A percentile compares a stretch with the other conserved stretches of the same genome.
phyloP scores from a whole-genome alignment of 208 protist genomes.

The Leishmania arabica region DNA sequence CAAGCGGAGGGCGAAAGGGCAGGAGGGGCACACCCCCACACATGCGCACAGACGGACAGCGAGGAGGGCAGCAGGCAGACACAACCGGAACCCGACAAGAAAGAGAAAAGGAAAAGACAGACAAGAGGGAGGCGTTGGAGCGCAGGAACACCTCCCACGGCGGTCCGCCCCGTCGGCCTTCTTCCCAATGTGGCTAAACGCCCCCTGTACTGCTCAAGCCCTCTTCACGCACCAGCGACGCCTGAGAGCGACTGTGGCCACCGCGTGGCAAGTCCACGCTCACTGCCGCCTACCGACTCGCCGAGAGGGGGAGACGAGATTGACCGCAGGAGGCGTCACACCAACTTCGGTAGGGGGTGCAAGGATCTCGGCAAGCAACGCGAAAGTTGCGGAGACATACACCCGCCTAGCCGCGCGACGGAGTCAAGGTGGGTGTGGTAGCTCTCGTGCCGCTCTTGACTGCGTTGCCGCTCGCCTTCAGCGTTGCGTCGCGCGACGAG shows the following conservation, averaged over 20 bases:
- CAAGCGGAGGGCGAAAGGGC: neutral
- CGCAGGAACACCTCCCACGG: neutral
- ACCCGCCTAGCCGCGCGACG: neutral
- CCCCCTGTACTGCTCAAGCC: neutral
- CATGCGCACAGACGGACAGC: neutral
- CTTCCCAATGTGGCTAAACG: neutral
- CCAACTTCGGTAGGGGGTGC: neutral
- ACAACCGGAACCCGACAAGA: neutral
- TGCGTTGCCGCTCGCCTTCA: neutral
- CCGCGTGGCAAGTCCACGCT: neutral
- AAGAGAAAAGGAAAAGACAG: neutral
- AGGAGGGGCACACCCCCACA: neutral
- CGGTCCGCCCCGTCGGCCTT: neutral
- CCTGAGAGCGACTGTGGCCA: neutral
- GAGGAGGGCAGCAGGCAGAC: neutral
- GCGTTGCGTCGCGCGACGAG: constrained; percentile 2
- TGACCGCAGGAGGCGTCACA: neutral
- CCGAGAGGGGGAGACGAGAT: neutral
- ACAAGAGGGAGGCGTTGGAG: neutral
- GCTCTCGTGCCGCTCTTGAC: neutral
- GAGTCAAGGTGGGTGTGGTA: neutral
- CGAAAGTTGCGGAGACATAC: neutral
- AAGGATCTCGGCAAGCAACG: neutral
- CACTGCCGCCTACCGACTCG: neutral
- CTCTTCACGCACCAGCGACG: neutral